These are phyloP conservation scores for Eucalyptus sp. DNA, from an alignment of 345 rosid species.

Conservation along the genomic window DNA sequence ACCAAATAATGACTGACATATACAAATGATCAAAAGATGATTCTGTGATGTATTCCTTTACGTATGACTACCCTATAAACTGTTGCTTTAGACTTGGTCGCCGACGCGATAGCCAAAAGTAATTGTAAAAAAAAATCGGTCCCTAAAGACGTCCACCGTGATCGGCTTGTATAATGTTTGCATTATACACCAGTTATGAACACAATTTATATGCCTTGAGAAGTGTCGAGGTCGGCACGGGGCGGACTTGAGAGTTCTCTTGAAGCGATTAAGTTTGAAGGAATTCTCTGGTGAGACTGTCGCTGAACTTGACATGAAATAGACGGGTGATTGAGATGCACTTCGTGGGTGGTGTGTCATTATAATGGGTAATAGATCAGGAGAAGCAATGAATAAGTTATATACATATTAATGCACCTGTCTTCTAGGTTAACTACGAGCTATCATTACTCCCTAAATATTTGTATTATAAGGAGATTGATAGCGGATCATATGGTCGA, in stretches of 20 bases:
- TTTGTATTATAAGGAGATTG: neutral
- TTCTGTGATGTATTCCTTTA: neutral
- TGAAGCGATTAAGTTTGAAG: neutral
- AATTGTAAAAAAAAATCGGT: neutral
- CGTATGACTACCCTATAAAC: neutral
- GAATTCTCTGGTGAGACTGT: neutral
- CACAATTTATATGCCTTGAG: neutral
- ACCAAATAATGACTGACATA: neutral
- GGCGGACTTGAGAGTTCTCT: neutral
- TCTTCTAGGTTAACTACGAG: neutral
- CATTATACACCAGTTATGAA: neutral
- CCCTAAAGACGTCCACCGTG: neutral
- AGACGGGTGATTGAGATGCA: neutral
- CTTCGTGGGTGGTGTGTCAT: neutral
- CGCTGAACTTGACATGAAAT: neutral
- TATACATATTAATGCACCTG: neutral
- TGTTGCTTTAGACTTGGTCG: neutral
- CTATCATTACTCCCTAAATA: neutral
- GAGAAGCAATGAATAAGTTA: neutral
- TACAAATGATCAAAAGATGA: neutral
- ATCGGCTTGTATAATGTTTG: neutral
- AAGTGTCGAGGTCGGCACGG: neutral
- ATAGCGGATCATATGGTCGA: neutral
- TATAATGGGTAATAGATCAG: neutral
- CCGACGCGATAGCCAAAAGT: neutral